Evolutionary conservation across 352 stramenopile species (phyloP).

Genomic region (Globisporangium radiosum): DNA sequence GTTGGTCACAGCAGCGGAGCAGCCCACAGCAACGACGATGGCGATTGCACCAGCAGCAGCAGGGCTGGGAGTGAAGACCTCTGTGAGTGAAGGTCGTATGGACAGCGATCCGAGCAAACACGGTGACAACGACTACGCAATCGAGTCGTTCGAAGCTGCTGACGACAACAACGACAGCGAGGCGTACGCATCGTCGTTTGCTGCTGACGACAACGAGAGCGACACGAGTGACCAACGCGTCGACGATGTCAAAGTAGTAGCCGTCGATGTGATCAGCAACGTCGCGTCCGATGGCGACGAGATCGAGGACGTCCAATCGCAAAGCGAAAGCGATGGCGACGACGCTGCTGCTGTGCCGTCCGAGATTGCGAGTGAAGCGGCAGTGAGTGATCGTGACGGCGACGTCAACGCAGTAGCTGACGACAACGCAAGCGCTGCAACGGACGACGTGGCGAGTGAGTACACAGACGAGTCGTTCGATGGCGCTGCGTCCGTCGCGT

Average conservation of each 20-base stretch:
- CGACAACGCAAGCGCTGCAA: conserved; percentile 5
- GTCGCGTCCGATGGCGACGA: not conserved
- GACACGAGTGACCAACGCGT: not conserved
- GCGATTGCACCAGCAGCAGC: not conserved
- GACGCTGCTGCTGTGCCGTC: not conserved
- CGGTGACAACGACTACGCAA: conserved; percentile 13
- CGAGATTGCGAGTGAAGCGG: conserved; percentile 11
- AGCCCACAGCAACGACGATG: not conserved
- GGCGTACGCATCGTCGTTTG: conserved; percentile 1
- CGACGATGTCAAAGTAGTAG: not conserved
- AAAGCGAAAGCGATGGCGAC: conserved; percentile 1
- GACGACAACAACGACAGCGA: not conserved
- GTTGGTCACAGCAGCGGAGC: not conserved
- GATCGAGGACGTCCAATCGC: conserved; percentile 7
- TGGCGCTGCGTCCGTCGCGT: conserved; percentile 16
- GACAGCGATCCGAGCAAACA: not conserved
- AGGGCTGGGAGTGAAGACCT: not conserved
- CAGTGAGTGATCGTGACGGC: not conserved
- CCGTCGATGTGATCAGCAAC: not conserved
- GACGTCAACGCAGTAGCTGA: not conserved
- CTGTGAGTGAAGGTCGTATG: not conserved
- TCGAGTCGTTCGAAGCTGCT: conserved; percentile 31
- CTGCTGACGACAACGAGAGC: not conserved
- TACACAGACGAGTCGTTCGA: conserved; percentile 52
- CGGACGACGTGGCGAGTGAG: conserved; percentile 20